These are phyloP conservation scores for Ganoderma multipileum DNA, from an alignment of 1,284 basidiomycete species.

Conservation along the genomic window DNA sequence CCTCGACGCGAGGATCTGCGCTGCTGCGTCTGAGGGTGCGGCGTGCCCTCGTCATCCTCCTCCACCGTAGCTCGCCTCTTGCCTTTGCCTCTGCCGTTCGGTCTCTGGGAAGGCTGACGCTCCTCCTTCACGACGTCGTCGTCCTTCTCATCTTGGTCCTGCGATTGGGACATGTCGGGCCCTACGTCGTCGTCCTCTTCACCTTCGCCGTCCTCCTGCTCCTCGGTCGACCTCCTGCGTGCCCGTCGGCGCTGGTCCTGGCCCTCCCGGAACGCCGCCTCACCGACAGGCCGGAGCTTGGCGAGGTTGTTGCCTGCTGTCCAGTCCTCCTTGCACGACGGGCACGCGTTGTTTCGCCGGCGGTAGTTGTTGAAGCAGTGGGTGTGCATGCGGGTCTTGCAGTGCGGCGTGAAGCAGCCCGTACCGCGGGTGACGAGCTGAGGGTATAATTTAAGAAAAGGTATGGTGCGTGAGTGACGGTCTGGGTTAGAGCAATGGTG, in stretches of 20 bases:
- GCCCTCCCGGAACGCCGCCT: slow-evolving; percentile 66
- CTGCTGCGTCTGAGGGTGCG: slow-evolving; percentile 34
- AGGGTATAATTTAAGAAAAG: not conserved
- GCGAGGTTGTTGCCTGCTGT: slow-evolving; percentile 47
- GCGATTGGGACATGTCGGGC: slow-evolving; percentile 46
- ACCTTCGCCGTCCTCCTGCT: slow-evolving; percentile 51
- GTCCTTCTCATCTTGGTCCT: slow-evolving; percentile 40
- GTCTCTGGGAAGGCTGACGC: slow-evolving; percentile 34
- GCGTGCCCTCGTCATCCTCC: slow-evolving; percentile 44
- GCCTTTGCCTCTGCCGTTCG: slow-evolving; percentile 37
- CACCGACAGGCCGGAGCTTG: slow-evolving; percentile 63
- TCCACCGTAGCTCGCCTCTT: slow-evolving; percentile 41
- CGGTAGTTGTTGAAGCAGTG: slow-evolving; percentile 67
- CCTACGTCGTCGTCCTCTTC: slow-evolving; percentile 51
- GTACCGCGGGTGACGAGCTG: slow-evolving; percentile 75
- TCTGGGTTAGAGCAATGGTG: not conserved
- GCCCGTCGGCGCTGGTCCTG: slow-evolving; percentile 59
- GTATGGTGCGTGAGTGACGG: not conserved
- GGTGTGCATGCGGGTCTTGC: slow-evolving; percentile 69
- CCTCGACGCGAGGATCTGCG: slow-evolving; percentile 29
- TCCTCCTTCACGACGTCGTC: slow-evolving; percentile 46
- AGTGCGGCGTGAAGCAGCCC: slow-evolving; percentile 67
- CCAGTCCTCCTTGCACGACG: slow-evolving; percentile 67
- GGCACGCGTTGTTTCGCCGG: slow-evolving; percentile 54
- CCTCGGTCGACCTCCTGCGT: slow-evolving; percentile 41